Evolutionary conservation across 2,329 filamentous ascomycete genomes (phyloP).

Genomic region (Neopestalotiopsis sp.): DNA sequence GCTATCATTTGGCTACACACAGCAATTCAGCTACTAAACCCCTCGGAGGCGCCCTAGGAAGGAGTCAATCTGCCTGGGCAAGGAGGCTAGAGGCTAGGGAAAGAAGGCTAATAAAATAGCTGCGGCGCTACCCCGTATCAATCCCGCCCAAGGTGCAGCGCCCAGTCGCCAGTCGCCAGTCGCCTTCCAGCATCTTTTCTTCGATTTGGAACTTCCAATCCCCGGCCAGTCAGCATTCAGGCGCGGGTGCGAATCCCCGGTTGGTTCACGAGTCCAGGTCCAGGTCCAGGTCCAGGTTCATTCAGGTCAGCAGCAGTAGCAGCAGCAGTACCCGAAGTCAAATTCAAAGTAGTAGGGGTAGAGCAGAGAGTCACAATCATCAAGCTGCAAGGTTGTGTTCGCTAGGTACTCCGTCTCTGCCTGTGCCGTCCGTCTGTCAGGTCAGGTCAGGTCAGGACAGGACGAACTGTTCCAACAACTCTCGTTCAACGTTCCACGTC

Average conservation of each 20-base stretch:
- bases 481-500: too few species aligned
- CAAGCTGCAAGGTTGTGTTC: too few species aligned
- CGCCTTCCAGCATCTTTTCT: background rate
- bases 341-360: too few species aligned
- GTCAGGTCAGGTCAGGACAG: background rate
- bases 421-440: too few species aligned
- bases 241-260: too few species aligned
- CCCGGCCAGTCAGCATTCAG: background rate
- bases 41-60: background rate
- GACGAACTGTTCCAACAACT: background rate
- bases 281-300: too few species aligned
- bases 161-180: background rate
- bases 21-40: background rate
- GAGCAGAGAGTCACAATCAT: too few species aligned
- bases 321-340: too few species aligned
- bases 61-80: background rate
- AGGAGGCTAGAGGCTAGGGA: background rate
- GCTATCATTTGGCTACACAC: too few species aligned
- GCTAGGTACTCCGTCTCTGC: too few species aligned
- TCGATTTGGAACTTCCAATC: background rate
- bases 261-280: too few species aligned
- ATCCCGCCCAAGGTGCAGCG: background rate
- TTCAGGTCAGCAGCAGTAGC: too few species aligned
- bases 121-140: conserved; percentile 15
- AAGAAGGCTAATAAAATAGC: background rate